A percentile compares a stretch with the other conserved stretches of the same genome.
Conservation (phyloP, 176 grass and related monocot species). For the Neostapfia colusana region DNA sequence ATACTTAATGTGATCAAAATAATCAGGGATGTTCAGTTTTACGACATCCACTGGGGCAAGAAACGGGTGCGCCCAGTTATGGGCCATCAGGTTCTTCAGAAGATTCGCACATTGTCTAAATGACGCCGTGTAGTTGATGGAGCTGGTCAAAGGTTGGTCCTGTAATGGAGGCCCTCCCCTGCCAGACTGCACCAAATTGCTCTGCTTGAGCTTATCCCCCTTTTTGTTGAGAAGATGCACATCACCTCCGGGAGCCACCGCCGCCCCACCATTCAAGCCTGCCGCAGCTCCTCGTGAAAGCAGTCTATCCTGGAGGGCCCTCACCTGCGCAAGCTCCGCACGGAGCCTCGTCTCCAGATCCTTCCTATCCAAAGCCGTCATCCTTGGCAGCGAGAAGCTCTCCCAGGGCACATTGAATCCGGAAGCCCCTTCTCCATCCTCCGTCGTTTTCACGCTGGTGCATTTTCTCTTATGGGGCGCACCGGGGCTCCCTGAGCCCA, state of each 20-base stretch:
- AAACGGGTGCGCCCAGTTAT: conserved; percentile 56
- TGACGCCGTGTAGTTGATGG: conserved; percentile 43
- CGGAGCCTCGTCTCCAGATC: conserved; percentile 57
- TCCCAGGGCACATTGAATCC: conserved; percentile 55
- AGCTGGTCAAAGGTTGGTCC: conserved; percentile 42
- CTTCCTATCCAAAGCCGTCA: conserved; percentile 54
- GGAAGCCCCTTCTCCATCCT: not conserved
- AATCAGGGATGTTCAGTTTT: conserved; percentile 86
- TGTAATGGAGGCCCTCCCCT: conserved; percentile 35
- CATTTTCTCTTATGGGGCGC: conserved; percentile 68
- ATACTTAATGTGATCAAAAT: conserved; percentile 74
- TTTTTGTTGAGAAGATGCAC: conserved; percentile 37
- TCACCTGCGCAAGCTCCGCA: conserved; percentile 60
- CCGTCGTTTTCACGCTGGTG: conserved; percentile 33
- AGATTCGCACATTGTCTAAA: conserved; percentile 78
- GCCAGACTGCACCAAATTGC: conserved; percentile 50
- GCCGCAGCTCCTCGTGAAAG: conserved; percentile 26
- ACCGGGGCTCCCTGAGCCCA: conserved; percentile 70
- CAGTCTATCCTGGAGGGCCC: conserved; percentile 55
- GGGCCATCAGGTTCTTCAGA: conserved; percentile 71
- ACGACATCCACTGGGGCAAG: conserved; percentile 77
- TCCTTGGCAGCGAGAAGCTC: conserved; percentile 53
- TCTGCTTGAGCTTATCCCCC: conserved; percentile 43
- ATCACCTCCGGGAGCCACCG: conserved; percentile 33
- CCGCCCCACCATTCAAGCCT: conserved; percentile 36